A percentile compares a stretch with the other conserved stretches of the same genome.
phyloP scores from a whole-genome alignment of 768 basidiomycete genomes.

The Fomitopsis pulvina region DNA sequence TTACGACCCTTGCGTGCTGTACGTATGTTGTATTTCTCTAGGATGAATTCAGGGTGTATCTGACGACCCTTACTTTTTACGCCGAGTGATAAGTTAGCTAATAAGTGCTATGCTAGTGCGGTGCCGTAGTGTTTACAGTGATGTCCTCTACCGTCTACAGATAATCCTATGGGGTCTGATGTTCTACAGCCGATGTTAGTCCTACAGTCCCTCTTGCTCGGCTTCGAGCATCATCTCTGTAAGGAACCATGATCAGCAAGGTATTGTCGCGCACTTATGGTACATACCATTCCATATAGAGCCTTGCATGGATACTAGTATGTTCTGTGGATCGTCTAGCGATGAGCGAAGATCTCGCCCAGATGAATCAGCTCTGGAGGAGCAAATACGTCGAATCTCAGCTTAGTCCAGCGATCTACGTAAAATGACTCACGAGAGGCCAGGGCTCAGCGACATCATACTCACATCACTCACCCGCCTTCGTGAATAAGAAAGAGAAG shows the following conservation, averaged over 20 bases:
- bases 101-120: background rate
- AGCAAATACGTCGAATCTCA: background rate
- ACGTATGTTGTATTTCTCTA: conserved; percentile 4
- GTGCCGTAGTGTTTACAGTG: background rate
- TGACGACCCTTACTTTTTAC: conserved; percentile 12
- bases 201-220: conserved; percentile 33
- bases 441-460: conserved; percentile 47
- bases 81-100: conserved; percentile 2
- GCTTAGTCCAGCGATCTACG: background rate
- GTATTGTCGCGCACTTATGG: background rate
- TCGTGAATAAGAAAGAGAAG: conserved; percentile 40
- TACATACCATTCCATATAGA: conserved; percentile 69
- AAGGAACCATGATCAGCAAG: background rate
- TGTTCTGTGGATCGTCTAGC: conserved; percentile 33
- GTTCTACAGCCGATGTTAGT: background rate
- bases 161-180: background rate
- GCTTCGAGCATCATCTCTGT: conserved; percentile 40
- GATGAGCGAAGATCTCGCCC: conserved; percentile 15
- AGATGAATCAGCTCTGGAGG: conserved; percentile 22
- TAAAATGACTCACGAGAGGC: conserved; percentile 39
- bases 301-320: conserved; percentile 52
- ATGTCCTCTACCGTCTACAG: background rate
- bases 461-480: conserved; percentile 55
- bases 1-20: background rate
- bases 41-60: conserved; percentile 12